Evolutionary conservation across 139 green algal species (phyloP).

Genomic region (Diplosphaera chodatii): DNA sequence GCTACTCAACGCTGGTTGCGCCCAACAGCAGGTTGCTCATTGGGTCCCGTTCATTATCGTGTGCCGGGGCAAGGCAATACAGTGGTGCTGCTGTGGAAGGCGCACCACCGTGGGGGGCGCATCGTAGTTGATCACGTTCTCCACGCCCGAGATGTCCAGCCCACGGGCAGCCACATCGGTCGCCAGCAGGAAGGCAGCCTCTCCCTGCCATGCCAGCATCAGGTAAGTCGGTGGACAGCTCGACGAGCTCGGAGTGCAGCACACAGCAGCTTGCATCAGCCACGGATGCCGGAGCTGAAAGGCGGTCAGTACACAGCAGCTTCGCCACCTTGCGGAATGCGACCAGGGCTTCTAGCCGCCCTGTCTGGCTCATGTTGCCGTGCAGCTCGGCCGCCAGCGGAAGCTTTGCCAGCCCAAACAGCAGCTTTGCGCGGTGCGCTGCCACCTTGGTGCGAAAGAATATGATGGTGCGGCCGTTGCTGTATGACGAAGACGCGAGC

Average conservation of each 20-base stretch:
- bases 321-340: slow-evolving; percentile 50
- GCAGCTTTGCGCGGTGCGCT: slow-evolving; percentile 87
- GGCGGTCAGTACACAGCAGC: not conserved
- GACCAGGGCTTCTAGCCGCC: slow-evolving; percentile 82
- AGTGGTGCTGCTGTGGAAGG: slow-evolving; percentile 28
- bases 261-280: too few relatives aligned
- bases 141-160: slow-evolving; percentile 91
- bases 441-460: slow-evolving; percentile 87
- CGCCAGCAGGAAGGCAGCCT: slow-evolving; percentile 68
- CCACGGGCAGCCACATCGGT: slow-evolving; percentile 89
- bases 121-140: slow-evolving; percentile 72
- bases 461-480: slow-evolving; percentile 69
- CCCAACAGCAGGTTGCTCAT: too few relatives aligned
- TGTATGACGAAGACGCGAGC: slow-evolving; percentile 69
- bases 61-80: not conserved
- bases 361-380: slow-evolving; percentile 89
- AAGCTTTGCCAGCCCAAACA: slow-evolving; percentile 86
- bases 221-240: too few relatives aligned
- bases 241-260: too few relatives aligned
- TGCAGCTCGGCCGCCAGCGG: slow-evolving; percentile 85
- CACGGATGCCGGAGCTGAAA: too few relatives aligned
- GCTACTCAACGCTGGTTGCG: too few relatives aligned
- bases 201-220: slow-evolving; percentile 15
- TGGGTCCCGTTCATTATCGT: too few relatives aligned
- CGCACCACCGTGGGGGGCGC: slow-evolving; percentile 39